These are phyloP conservation scores for Fallopia convolvulus DNA, from an alignment of 148 eudicot species.

Conservation along the genomic window DNA sequence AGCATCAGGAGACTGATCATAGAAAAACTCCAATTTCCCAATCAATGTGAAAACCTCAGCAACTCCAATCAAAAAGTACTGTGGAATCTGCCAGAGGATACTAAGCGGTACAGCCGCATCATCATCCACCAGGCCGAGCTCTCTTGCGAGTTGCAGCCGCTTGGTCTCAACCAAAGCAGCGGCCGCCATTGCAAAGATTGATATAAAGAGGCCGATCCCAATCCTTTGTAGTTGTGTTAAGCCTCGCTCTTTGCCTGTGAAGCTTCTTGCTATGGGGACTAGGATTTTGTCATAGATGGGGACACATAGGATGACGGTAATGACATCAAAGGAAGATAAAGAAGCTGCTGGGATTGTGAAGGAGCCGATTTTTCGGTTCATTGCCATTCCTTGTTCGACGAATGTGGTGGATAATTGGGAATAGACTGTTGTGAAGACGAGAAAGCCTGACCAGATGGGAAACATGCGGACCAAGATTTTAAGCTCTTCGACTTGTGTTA, in stretches of 20 bases:
- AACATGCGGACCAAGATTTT: constrained; percentile 43
- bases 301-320: constrained; percentile 44
- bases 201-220: constrained; percentile 44
- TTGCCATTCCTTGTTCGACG: constrained; percentile 43
- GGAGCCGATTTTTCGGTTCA: constrained; percentile 45
- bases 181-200: constrained; percentile 35
- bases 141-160: constrained; percentile 20
- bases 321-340: constrained; percentile 34
- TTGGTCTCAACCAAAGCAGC: constrained; percentile 35
- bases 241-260: constrained; percentile 39
- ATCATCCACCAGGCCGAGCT: constrained; percentile 4
- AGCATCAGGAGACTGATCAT: constrained; percentile 48
- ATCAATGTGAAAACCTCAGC: constrained; percentile 39
- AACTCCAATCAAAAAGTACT: constrained; percentile 38
- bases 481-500: constrained; percentile 62
- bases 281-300: constrained; percentile 40
- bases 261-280: constrained; percentile 28
- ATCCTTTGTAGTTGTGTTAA: constrained; percentile 51
- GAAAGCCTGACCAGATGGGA: constrained; percentile 48
- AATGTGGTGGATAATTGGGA: constrained; percentile 53
- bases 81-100: constrained; percentile 54
- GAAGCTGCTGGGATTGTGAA: constrained; percentile 58
- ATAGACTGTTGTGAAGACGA: constrained; percentile 31
- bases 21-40: constrained; percentile 41
- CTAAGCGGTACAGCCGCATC: constrained; percentile 10